These are phyloP conservation scores for Aegilops tauschii DNA, from an alignment of 176 grass and related monocot genomes.

Conservation along the genomic window DNA sequence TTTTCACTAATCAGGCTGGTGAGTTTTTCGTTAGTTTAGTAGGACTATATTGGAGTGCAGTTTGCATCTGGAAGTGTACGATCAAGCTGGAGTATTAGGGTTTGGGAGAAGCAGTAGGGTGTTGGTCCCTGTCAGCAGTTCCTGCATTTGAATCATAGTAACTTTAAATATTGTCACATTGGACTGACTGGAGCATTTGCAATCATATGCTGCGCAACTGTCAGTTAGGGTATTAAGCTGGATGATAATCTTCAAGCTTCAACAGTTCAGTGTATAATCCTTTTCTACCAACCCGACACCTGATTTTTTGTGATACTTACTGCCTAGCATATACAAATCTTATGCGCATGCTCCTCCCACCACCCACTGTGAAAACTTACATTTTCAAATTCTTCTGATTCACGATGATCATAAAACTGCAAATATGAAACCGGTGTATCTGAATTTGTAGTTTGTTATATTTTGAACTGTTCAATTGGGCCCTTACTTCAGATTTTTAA, in stretches of 20 bases:
- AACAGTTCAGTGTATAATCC: not conserved
- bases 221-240: not conserved
- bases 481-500: not conserved
- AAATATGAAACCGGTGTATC: not conserved
- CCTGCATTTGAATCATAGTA: not conserved
- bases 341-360: not conserved
- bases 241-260: slow-evolving; percentile 1
- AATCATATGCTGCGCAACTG: not conserved
- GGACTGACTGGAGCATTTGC: not conserved
- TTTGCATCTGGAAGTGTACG: not conserved
- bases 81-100: not conserved
- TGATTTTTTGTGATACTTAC: not conserved
- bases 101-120: not conserved
- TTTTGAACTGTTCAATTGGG: not conserved
- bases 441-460: not conserved
- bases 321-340: not conserved
- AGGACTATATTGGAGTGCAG: not conserved
- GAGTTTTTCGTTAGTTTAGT: not conserved
- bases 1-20: not conserved
- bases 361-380: not conserved
- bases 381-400: not conserved
- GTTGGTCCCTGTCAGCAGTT: not conserved
- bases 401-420: not conserved
- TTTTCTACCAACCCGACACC: slow-evolving; percentile 8
- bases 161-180: not conserved